Percentiles rank a stretch among this genome's conserved stretches.
These are phyloP conservation scores for Pythium aphanidermatum DNA, from an alignment of 352 stramenopile genomes.

Conservation along the genomic window DNA sequence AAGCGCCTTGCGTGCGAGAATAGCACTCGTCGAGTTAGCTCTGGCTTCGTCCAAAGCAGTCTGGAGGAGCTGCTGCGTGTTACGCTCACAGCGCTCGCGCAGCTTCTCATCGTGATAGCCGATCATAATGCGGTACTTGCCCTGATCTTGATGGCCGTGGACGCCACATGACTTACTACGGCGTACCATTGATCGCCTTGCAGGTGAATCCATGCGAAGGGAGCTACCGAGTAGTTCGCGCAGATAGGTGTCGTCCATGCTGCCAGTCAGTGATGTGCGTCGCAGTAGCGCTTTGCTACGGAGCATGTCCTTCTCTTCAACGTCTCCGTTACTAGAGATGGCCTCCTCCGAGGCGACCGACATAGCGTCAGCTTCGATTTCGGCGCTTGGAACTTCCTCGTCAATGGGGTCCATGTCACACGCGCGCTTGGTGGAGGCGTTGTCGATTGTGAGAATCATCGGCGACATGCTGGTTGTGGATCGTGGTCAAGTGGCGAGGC, in stretches of 20 bases:
- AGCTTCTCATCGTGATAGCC: slow-evolving; percentile 17
- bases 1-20: slow-evolving; percentile 22
- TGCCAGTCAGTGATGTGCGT: slow-evolving; percentile 5
- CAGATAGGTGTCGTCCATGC: slow-evolving; percentile 18
- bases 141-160: not conserved
- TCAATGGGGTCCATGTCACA: too few species aligned
- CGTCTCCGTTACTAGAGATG: not conserved
- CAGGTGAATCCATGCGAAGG: not conserved
- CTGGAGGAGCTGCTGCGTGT: slow-evolving; percentile 17
- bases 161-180: slow-evolving; percentile 16
- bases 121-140: slow-evolving; percentile 7
- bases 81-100: slow-evolving; percentile 16
- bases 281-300: slow-evolving; percentile 1
- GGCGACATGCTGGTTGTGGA: too few species aligned
- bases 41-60: slow-evolving; percentile 9
- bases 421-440: too few species aligned
- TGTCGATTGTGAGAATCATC: too few species aligned
- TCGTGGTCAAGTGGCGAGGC: too few species aligned
- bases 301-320: slow-evolving; percentile 1
- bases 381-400: too few species aligned
- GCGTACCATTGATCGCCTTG: slow-evolving; percentile 5
- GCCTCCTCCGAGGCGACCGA: not conserved
- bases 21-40: slow-evolving; percentile 14
- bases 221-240: slow-evolving; percentile 13
- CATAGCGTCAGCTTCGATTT: not conserved